A percentile compares a stretch with the other conserved stretches of the same genome.
phyloP scores from a whole-genome alignment of 306 rosid species.

The Cicer chorassanicum region DNA sequence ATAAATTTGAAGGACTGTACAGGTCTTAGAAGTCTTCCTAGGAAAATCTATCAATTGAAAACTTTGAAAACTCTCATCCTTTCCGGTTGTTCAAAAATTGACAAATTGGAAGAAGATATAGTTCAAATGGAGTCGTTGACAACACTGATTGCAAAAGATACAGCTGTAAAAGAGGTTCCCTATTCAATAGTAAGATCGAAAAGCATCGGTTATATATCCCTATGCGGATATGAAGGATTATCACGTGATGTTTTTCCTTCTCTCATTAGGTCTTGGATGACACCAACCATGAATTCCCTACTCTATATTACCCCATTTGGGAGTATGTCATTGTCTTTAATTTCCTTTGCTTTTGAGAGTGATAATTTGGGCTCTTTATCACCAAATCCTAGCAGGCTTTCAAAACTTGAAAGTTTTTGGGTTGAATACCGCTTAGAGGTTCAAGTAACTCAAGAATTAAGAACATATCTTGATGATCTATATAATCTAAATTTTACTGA shows the following conservation, averaged over 20 bases:
- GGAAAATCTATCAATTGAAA: constrained; percentile 39
- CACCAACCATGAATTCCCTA: constrained; percentile 22
- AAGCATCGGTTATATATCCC: constrained; percentile 40
- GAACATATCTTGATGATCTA: not conserved
- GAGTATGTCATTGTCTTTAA: constrained; percentile 1
- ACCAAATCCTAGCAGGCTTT: not conserved
- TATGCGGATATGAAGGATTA: constrained; percentile 47
- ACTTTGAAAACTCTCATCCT: constrained; percentile 49
- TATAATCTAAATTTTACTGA: not conserved
- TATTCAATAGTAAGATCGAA: constrained; percentile 5
- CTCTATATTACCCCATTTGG: not conserved
- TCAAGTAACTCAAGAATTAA: not conserved
- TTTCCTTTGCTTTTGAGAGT: not conserved
- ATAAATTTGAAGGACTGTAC: constrained; percentile 43
- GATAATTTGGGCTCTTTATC: not conserved
- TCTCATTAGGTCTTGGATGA: constrained; percentile 42
- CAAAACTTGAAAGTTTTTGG: constrained; percentile 18
- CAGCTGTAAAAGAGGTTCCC: constrained; percentile 44
- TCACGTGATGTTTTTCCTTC: constrained; percentile 44
- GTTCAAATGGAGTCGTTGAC: constrained; percentile 55
- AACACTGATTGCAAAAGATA: constrained; percentile 45
- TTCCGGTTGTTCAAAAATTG: constrained; percentile 53
- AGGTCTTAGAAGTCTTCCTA: constrained; percentile 25
- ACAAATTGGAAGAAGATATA: constrained; percentile 42
- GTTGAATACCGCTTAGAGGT: not conserved